phyloP scores from a whole-genome alignment of 2,329 filamentous ascomycete genomes.

The Teratosphaeria epicoccoides region DNA sequence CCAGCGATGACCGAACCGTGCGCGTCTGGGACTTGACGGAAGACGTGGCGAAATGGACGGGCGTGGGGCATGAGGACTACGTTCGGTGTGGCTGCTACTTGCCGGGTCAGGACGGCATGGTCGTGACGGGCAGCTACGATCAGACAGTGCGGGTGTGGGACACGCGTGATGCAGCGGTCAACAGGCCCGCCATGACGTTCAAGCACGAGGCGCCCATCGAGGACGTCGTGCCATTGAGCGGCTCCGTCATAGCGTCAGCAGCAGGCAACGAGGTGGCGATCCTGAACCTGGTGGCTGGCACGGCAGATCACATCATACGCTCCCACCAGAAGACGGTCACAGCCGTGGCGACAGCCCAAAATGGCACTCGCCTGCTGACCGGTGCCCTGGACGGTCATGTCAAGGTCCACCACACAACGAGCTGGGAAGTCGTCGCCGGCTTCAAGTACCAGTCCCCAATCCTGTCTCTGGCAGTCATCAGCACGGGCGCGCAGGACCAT shows the following conservation, averaged over 20 bases:
- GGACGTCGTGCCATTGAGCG: slow-evolving; percentile 73
- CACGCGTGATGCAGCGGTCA: slow-evolving; percentile 51
- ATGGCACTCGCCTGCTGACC: slow-evolving; percentile 69
- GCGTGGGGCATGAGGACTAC: slow-evolving; percentile 84
- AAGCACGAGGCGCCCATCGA: slow-evolving; percentile 88
- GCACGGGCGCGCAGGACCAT: slow-evolving; percentile 37
- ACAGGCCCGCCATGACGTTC: slow-evolving; percentile 63
- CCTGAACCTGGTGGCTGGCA: slow-evolving; percentile 82
- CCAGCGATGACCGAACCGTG: slow-evolving; percentile 86
- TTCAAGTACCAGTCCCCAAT: slow-evolving; percentile 90
- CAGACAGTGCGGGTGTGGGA: slow-evolving; percentile 92
- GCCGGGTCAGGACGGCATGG: slow-evolving; percentile 59
- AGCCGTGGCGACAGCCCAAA: slow-evolving; percentile 68
- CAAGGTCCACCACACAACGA: slow-evolving; percentile 89
- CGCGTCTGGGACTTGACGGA: slow-evolving; percentile 87
- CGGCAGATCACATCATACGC: slow-evolving; percentile 72
- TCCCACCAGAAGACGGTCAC: slow-evolving; percentile 99
- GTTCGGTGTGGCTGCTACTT: slow-evolving; percentile 81
- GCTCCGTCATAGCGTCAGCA: slow-evolving; percentile 75
- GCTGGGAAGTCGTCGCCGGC: slow-evolving; percentile 93
- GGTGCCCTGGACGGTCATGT: slow-evolving; percentile 91
- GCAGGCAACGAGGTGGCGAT: slow-evolving; percentile 82
- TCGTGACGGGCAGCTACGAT: slow-evolving; percentile 90
- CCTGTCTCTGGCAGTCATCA: slow-evolving; percentile 69
- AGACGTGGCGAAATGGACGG: slow-evolving; percentile 63